Evolutionary conservation across 73 alveolate species (phyloP), one percentile per base, ranked within the genome.

Genomic region (Uronychia setigera): DNA sequence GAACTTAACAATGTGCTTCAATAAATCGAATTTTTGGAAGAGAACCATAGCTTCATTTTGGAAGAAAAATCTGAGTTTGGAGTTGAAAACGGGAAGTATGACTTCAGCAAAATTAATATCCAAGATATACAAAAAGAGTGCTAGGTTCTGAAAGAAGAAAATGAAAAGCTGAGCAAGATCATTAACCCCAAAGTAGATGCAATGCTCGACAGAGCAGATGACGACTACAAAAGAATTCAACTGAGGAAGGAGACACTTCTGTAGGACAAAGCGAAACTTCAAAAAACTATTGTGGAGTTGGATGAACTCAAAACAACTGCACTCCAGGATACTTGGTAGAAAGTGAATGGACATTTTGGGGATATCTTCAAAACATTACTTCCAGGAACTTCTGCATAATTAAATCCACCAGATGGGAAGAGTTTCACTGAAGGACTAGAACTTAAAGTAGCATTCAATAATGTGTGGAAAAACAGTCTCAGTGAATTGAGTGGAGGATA

Each of bases 401-500:
- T 98, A 32, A 96, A 85, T 34, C 96, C 92, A 76, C 89, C 86
- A 0, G 97, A 96, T 46, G 95, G 94, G 30, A 79, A 87, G 83
- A 89, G 92, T 60, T 88, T 94, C 30, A 89, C 81, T 88, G 96
- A 96, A 83, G 99, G 99, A 35, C 93, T 98, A 30, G 99, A 97
- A 78, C 75, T 97, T 67, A 92, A 89, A 93, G 99, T 98, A 11
- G 98, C 99, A 26, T 98, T 98, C 93, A 96, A 95, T 78, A 95
- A 96, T 1, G 96, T 86, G 11, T 96, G 99, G 99, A 91, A 97
- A 77, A 91, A 92, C 74, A 84, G 96, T 35, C 89, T 97, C 30
- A 85, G 98, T 33, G 98, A 94, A 85, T 90, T 97, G 60, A 88
- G 97, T 60, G 99, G 99, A 67, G 99, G 99, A 11, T 97, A 98